Evolutionary conservation across 495 filamentous ascomycete genomes (phyloP), one percentile per base, ranked within the genome.

Genomic region (Neurospora pannonica): DNA sequence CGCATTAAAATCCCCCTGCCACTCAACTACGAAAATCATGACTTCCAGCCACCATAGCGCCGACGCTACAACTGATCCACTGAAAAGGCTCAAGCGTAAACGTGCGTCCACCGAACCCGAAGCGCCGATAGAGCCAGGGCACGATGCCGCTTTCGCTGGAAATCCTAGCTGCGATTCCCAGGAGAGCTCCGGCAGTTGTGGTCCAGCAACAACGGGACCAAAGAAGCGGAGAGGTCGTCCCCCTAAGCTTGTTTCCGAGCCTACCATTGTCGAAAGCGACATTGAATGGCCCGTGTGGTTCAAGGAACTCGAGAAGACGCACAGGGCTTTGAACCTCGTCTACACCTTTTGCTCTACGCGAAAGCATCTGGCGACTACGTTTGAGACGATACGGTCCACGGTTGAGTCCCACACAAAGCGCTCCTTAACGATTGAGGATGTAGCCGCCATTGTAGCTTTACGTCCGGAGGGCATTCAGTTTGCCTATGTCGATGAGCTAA

Each of bases 321-420:
- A 97, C 79, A 88, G 90, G 72, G 95, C 97, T 8, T 82, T 99
- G 72, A 98, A 97, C 77, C 82, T 98, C 5, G 94, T 98, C 8
- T 97, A 93, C 78, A 98, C 96, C 1, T 98, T 99, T 82, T 94
- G 92, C 81, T 95, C 90, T 78, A 95, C 95, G 9, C 90, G 97
- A 10, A 97, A 97, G 79, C 93, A 97, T 75, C 85, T 98, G 9
- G 91, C 91, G 0, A 98, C 96, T 0, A 97, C 97, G 0, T 94
- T 97, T 77, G 91, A 95, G 31, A 97, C 90, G 48, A 92, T 99
- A 71, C 93, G 91, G 75, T 86, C 89, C 0, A 90, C 96, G 0
- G 95, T 98, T 0, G 94, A 98, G 82, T 88, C 86, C 1, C 94
- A 97, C 79, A 92, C 89, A 70, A 91, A 93, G 77, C 87, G 89